These are phyloP conservation scores for Litsea cubeba DNA, from an alignment of 164 flowering plant genomes.

Conservation along the genomic window DNA sequence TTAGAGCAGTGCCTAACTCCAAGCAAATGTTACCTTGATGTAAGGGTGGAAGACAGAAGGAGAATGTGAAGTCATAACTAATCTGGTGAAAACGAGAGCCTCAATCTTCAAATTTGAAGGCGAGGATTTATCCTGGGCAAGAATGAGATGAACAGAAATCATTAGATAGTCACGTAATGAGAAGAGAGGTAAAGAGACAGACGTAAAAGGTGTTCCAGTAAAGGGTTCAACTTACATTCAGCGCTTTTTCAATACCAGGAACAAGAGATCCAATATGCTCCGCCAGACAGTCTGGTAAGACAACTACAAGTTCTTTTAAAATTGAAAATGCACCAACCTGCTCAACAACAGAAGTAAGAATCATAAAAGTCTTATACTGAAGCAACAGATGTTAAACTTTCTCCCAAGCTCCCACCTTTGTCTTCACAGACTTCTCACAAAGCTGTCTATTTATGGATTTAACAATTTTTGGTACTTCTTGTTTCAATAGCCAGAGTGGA, in stretches of 20 bases:
- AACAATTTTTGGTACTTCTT: slow-evolving; percentile 93
- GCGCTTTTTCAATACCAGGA: slow-evolving; percentile 90
- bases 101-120: slow-evolving; percentile 95
- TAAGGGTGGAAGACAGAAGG: slow-evolving; percentile 91
- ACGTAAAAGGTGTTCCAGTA: neutral
- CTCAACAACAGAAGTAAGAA: slow-evolving; percentile 9
- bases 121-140: slow-evolving; percentile 74
- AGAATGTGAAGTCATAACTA: slow-evolving; percentile 92
- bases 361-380: neutral
- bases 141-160: neutral
- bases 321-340: slow-evolving; percentile 99
- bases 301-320: slow-evolving; percentile 89
- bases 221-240: slow-evolving; percentile 52
- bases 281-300: slow-evolving; percentile 91
- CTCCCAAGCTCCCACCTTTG: slow-evolving; percentile 63
- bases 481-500: slow-evolving; percentile 89
- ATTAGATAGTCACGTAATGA: no score
- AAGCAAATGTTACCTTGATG: slow-evolving; percentile 52
- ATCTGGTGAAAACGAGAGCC: slow-evolving; percentile 86
- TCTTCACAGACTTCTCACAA: slow-evolving; percentile 91
- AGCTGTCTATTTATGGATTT: slow-evolving; percentile 86
- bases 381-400: neutral
- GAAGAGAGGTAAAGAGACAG: neutral
- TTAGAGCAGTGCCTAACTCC: neutral
- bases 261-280: slow-evolving; percentile 92